Base-by-base conservation (phyloP, 2,329 filamentous ascomycete genomes). In the Lomentospora prolificans region DNA sequence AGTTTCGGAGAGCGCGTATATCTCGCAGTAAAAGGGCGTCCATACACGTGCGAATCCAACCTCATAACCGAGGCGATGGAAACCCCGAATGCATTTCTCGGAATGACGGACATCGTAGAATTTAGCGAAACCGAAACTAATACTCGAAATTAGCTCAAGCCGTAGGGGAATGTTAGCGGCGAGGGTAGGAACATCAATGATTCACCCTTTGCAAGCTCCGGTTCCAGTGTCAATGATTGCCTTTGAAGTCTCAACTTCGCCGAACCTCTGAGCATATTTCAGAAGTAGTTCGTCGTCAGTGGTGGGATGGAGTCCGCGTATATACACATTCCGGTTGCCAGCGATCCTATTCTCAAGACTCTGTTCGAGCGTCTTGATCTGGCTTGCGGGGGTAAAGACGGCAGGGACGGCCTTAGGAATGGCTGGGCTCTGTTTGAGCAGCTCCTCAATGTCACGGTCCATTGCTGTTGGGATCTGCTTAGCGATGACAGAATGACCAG, bases 261-360 rank as follows among this genome's bases (percentile, higher is more conserved):
- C 95, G 66, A 97, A 99, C 53, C 92, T 88, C 62, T 82, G 78
- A 46, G 92, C 87, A 72, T 94, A 97, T 46, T 79, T 78, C 63
- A 87, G 81, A 17, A 99, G 76, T 67, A 95, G 86, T 52, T 95
- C 88, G 65, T 99, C 94, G 51, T 95, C 94, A 0, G 92, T 99
- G 64, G 95, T 92, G 0, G 94, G 92, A 60, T 95, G 88, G 60
- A 99, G 85, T 17, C 95, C 95, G 59, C 94, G 89, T 61, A 99
- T 96, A 75, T 99, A 99, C 61, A 99, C 92, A 65, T 99, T 99
- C 60, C 90, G 94, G 67, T 97, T 96, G 48, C 91, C 91, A 51
- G 88, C 75, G 57, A 85, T 94, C 58, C 90, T 87, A 65, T 97
- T 97, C 72, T 96, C 89, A 51, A 99, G 78, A 66, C 91, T 95